Base-by-base conservation (phyloP, 208 protist species). In the Acanthamoeba sp. region DNA sequence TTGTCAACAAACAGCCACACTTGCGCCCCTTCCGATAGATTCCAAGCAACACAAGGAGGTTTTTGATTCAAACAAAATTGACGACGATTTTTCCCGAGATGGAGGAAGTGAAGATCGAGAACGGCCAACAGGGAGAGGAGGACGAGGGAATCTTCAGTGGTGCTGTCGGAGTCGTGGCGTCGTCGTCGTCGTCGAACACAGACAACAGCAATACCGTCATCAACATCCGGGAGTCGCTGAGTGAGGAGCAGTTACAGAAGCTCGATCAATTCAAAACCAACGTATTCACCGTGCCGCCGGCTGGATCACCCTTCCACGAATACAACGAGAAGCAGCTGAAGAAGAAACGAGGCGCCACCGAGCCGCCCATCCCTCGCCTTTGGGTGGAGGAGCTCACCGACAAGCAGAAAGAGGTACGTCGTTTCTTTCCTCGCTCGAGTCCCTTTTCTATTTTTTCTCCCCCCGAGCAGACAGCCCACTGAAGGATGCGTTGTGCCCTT, bases 351-450 rank as follows among this genome's bases (percentile, higher is more conserved):
- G 36, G 66, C 29, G 9, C 66, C 32, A 12, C 9, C 10, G 66
- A 76, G 36, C 66, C 66, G 9, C 66, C 66, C 66, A 42, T 38
- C 32, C 66, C 66, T 42, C 66, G 66, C 29, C 32, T 76, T n/a
- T 76, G 66, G 66, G 66, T 76, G 3, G 66, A 76, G 38, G 66
- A 76, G 38, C 66, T 76, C 66, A 40, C 66, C 10, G 66, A 76
- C 32, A 76, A 76, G 36, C 66, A 76, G 66, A 76, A 76, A n/a
- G 32, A 29, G n/a, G 66, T 38, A 42, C 66, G 2, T 38, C 9
- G 4, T 69, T 18, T 22, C 62, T 69, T 22, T 69, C 62, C 62
- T 22, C 62, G 4, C 29, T 36, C 62, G 3, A 6, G 62, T 27
- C 20, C 55, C 55, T 62, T 62, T 62, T 62, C 55, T 62, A 27